phyloP scores from a whole-genome alignment of 441 rosid species.

The Eutrema salsugineum region DNA sequence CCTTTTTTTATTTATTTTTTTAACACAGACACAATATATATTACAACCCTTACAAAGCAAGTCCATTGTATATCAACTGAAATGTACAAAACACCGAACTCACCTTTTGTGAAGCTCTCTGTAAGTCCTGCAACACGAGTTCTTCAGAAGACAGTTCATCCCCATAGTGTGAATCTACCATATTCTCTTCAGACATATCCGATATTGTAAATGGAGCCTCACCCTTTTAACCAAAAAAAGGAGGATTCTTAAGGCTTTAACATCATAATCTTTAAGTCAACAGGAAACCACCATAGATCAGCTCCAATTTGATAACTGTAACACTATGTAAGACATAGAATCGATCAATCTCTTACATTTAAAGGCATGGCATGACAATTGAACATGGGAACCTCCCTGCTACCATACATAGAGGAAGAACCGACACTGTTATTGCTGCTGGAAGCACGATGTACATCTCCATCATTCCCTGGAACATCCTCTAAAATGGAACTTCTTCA shows the following conservation, averaged over 20 bases:
- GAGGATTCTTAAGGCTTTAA: neutral
- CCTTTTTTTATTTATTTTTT: neutral
- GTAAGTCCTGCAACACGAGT: constrained; percentile 64
- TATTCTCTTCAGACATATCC: constrained; percentile 26
- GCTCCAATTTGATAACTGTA: neutral
- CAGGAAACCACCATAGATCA: neutral
- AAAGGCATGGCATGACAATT: constrained; percentile 27
- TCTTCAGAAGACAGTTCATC: constrained; percentile 53
- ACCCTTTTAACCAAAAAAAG: constrained; percentile 17
- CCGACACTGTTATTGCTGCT: constrained; percentile 28
- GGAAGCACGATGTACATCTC: constrained; percentile 15
- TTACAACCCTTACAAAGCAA: neutral
- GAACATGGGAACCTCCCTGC: constrained; percentile 32
- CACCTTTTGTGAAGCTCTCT: constrained; percentile 67
- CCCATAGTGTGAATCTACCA: constrained; percentile 15
- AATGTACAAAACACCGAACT: neutral
- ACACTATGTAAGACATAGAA: neutral
- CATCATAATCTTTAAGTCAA: neutral
- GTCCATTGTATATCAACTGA: neutral
- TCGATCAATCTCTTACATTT: constrained; percentile 15
- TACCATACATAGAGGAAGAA: constrained; percentile 29
- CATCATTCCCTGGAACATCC: constrained; percentile 43
- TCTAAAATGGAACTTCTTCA: constrained; percentile 60
- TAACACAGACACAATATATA: neutral
- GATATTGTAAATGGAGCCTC: constrained; percentile 31